Evolutionary conservation across 441 rosid genomes (phyloP).

Genomic region (Jatropha podagrica): DNA sequence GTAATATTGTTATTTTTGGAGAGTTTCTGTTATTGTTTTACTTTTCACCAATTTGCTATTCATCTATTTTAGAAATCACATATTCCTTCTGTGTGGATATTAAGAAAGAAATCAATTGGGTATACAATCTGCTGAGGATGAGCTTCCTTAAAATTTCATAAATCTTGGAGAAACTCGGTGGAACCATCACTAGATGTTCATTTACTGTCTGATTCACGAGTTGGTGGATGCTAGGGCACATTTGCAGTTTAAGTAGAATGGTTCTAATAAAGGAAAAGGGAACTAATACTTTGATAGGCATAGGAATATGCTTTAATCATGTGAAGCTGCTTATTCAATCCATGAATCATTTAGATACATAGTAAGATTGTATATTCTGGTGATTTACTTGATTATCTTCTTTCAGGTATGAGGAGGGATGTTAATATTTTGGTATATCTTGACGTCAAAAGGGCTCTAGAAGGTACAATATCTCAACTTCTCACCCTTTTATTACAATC

Average conservation of each 20-base stretch:
- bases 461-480: slow-evolving; percentile 47
- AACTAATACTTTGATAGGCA: background rate
- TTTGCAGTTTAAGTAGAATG: slow-evolving; percentile 2
- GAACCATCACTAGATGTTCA: background rate
- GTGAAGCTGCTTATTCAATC: background rate
- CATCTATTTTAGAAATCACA: background rate
- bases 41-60: background rate
- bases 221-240: background rate
- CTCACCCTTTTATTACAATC: background rate
- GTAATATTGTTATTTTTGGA: background rate
- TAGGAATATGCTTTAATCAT: background rate
- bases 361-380: slow-evolving; percentile 1
- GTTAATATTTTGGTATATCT: slow-evolving; percentile 73
- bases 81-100: background rate
- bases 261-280: background rate
- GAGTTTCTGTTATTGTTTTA: background rate
- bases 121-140: background rate
- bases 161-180: background rate
- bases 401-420: slow-evolving; percentile 74
- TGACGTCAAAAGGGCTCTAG: slow-evolving; percentile 69
- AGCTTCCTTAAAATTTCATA: background rate
- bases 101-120: no score
- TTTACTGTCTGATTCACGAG: background rate
- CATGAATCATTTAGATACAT: slow-evolving; percentile 5
- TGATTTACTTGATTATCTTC: background rate